Evolutionary conservation across 2,329 filamentous ascomycete genomes (phyloP).

Genomic region (Orbilia oligospora): DNA sequence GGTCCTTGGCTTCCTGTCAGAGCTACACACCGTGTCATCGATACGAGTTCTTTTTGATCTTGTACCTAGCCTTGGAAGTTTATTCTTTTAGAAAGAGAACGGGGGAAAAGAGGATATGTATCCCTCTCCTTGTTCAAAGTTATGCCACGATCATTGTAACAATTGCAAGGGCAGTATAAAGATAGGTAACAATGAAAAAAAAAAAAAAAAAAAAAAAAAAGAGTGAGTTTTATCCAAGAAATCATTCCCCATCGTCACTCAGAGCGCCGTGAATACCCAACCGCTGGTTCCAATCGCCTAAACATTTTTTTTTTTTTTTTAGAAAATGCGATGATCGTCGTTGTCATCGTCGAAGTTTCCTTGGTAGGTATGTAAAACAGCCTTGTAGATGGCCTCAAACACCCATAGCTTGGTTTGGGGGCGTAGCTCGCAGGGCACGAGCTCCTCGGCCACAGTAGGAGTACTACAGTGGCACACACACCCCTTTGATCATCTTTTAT

Average conservation of each 20-base stretch:
- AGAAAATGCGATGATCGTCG: background rate
- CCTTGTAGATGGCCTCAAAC: slow-evolving; percentile 10
- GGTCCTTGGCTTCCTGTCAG: slow-evolving; percentile 12
- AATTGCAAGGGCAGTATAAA: background rate
- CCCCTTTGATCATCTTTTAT: background rate
- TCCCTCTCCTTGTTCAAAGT: background rate
- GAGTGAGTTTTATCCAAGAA: background rate
- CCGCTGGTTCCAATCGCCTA: background rate
- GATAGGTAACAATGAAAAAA: too few species aligned
- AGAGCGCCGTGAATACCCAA: background rate
- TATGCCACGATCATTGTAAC: slow-evolving; percentile 1
- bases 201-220: too few species aligned
- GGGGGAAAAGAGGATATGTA: background rate
- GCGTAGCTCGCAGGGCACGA: slow-evolving; percentile 5
- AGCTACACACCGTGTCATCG: background rate
- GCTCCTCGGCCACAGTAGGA: slow-evolving; percentile 6
- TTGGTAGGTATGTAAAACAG: slow-evolving; percentile 22
- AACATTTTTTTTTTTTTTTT: too few species aligned
- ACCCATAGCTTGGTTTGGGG: slow-evolving; percentile 3
- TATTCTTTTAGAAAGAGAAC: too few species aligned
- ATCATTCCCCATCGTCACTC: too few species aligned
- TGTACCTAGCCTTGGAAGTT: too few species aligned
- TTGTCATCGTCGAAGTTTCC: background rate
- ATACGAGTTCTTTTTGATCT: background rate
- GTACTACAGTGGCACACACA: slow-evolving; percentile 12